Base-by-base conservation (phyloP, 208 protist species). In the Vickermania ingenoplastis region DNA sequence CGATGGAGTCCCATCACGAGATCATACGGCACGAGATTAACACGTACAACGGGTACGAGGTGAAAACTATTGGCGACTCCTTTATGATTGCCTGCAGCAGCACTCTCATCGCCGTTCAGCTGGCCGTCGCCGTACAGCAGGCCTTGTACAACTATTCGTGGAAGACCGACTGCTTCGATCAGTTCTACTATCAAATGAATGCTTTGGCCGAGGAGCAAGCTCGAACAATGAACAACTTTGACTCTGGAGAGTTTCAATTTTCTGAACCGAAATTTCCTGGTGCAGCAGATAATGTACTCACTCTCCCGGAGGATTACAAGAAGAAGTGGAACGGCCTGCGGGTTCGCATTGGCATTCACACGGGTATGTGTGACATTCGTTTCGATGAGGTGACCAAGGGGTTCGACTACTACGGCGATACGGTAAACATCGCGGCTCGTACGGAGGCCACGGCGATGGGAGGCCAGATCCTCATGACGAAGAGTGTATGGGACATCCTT, bases 301-400 rank as follows among this genome's bases (percentile, higher is more conserved):
- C n/a, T n/a, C n/a, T 45, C 3, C 57, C 59, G 11, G 55, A 67
- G 25, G 45, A 31, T 27, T 63, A 67, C 30, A 41, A 28, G 3
- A 3, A 52, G 23, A 11, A 81, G 1, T 86, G 68, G 52, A 55
- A 69, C 41, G 79, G 79, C 3, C 62, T 86, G 3, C 31, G 72
- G 21, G 79, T 86, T n/a, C 67, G 79, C 52, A 77, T 79, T 65
- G 79, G 79, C 25, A 65, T 86, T 36, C 77, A 86, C 56, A 62
- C 29, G 5, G 50, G 50, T 26, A 7, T 54, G 7, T 54, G 50
- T 21, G 24, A 17, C 50, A 54, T 54, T 25, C 23, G 50, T 26
- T 25, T 25, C 22, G 77, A 84, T 61, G 59, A 70, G 5, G 56
- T 69, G 11, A 71, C 61, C 2, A 58, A 68, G 3, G 49, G 74